Evolutionary conservation across 805 yeast species (phyloP).

Genomic region (Saccharomycopsis capsularis): DNA sequence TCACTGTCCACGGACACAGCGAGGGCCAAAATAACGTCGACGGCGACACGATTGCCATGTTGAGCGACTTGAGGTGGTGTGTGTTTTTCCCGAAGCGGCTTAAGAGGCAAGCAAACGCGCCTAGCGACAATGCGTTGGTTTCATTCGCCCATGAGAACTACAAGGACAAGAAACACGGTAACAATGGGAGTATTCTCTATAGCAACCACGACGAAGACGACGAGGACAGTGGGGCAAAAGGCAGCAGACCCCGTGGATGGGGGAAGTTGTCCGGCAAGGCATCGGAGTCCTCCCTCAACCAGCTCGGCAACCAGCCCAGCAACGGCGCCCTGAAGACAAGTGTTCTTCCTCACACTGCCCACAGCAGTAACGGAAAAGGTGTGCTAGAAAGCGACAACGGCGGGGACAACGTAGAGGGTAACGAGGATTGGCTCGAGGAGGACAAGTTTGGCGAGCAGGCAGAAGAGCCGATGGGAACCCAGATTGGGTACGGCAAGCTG

Average conservation of each 20-base stretch:
- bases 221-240: background rate
- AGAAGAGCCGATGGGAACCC: constrained; percentile 10
- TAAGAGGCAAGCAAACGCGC: background rate
- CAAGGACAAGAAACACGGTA: background rate
- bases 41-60: background rate
- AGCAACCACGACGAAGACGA: background rate
- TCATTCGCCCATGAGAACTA: background rate
- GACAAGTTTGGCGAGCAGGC: background rate
- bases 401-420: background rate
- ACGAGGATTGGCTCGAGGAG: background rate
- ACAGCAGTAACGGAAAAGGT: too few species aligned
- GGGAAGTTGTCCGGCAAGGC: constrained; percentile 19
- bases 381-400: too few species aligned
- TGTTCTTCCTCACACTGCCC: too few species aligned
- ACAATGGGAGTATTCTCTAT: too few species aligned
- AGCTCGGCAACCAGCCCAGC: background rate
- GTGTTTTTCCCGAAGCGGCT: constrained; percentile 39
- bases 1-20: constrained; percentile 26
- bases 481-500: constrained; percentile 11
- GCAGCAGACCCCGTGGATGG: background rate
- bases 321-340: too few species aligned
- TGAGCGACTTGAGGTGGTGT: constrained; percentile 48
- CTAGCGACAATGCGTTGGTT: background rate
- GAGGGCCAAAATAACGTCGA: background rate
- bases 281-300: constrained; percentile 16